Conservation (phyloP, 73 alveolate genomes). For the Breviolum minutum region DNA sequence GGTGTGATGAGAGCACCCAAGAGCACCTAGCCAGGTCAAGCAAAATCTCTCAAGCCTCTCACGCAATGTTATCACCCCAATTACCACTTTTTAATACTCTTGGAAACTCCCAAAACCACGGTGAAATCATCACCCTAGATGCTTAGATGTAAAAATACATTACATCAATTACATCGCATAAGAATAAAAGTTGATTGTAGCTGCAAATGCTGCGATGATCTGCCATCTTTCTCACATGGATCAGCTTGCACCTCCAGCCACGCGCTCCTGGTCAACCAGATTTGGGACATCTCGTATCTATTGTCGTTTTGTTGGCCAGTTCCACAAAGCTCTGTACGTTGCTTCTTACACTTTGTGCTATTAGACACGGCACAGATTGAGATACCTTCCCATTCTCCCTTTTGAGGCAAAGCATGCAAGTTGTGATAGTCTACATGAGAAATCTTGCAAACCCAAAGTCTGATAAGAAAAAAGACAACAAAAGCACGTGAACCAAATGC, state of each 20-base stretch:
- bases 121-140: too few relatives aligned
- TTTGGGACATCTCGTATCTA: not conserved
- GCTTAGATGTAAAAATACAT: too few relatives aligned
- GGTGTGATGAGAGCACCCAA: slow-evolving; percentile 87
- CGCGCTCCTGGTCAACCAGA: slow-evolving; percentile 22
- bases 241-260: slow-evolving; percentile 43
- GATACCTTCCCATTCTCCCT: not conserved
- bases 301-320: not conserved
- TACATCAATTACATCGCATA: too few relatives aligned
- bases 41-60: not conserved
- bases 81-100: too few relatives aligned
- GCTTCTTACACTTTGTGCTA: not conserved
- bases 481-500: too few relatives aligned
- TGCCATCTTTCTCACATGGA: not conserved
- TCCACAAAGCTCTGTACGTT: not conserved
- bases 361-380: not conserved
- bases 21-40: slow-evolving; percentile 11
- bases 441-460: too few relatives aligned
- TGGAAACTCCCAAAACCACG: too few relatives aligned
- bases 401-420: too few relatives aligned
- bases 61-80: not conserved
- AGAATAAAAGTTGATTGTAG: too few relatives aligned
- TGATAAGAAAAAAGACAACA: too few relatives aligned
- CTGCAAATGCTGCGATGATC: too few relatives aligned
- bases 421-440: too few relatives aligned